Conservation (phyloP, 2,329 filamentous ascomycete genomes). For the Fusarium citri region DNA sequence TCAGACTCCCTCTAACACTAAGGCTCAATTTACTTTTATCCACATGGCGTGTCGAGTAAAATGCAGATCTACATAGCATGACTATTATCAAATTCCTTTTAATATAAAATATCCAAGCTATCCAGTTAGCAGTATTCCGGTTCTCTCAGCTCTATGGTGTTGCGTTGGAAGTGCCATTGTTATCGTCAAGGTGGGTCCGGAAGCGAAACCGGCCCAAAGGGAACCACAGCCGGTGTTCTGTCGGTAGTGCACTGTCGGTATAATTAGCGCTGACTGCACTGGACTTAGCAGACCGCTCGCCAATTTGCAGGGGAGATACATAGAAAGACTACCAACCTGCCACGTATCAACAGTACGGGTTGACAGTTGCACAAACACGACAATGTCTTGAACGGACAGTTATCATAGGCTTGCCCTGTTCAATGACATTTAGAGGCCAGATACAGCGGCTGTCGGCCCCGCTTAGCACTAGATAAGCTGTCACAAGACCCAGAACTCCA, state of each 20-base stretch:
- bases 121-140: background rate
- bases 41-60: accelerated
- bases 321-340: background rate
- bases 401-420: background rate
- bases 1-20: background rate
- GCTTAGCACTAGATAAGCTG: slow-evolving; percentile 14
- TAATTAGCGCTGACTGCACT: background rate
- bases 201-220: slow-evolving; percentile 1
- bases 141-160: background rate
- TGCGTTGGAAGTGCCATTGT: background rate
- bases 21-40: background rate
- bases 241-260: background rate
- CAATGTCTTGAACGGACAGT: background rate
- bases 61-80: too few species aligned
- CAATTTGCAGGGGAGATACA: background rate
- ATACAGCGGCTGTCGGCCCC: slow-evolving; percentile 9
- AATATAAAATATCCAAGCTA: too few species aligned
- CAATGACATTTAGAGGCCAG: background rate
- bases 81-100: accelerated
- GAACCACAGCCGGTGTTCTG: background rate
- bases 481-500: slow-evolving; percentile 19
- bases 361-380: background rate
- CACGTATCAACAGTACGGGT: background rate
- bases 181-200: background rate
- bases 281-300: background rate